Percentiles rank a stretch among this genome's conserved stretches.
Conservation (phyloP, 2,329 filamentous ascomycete species). For the Trichoderma lentiforme region DNA sequence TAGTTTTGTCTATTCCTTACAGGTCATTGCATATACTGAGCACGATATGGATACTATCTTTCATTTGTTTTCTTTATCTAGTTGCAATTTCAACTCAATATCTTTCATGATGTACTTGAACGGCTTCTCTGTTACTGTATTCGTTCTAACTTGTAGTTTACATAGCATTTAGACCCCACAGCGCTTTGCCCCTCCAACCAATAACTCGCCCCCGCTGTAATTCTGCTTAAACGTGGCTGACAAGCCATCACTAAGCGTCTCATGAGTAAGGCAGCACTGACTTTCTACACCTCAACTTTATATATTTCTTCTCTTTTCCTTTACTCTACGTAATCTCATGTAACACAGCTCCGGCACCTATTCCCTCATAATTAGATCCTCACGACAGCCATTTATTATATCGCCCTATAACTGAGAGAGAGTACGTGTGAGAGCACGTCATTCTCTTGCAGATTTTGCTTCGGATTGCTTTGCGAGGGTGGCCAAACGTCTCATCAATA, state of each 20-base stretch:
- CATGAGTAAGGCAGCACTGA: not conserved
- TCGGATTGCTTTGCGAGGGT: not conserved
- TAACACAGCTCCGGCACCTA: not conserved
- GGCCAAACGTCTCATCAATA: not conserved
- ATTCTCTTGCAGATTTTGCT: not conserved
- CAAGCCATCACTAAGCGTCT: slow-evolving; percentile 4
- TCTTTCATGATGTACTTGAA: not conserved
- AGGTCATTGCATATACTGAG: not conserved
- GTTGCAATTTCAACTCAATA: not conserved
- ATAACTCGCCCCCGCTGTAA: not conserved
- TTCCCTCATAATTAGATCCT: no score
- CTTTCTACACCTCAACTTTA: not conserved
- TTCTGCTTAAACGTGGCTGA: not conserved
- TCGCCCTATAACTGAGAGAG: not conserved
- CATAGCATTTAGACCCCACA: not conserved
- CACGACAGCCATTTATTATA: not conserved
- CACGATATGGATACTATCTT: not conserved
- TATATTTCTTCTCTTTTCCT: not conserved
- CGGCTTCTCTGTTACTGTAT: no score
- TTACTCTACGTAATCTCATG: not conserved
- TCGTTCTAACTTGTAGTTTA: not conserved
- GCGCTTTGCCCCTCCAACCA: not conserved
- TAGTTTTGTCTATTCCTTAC: not conserved
- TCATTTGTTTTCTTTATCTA: not conserved
- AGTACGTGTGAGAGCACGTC: not conserved